phyloP scores from a whole-genome alignment of 352 stramenopile genomes.

The Thraustotheca clavata region DNA sequence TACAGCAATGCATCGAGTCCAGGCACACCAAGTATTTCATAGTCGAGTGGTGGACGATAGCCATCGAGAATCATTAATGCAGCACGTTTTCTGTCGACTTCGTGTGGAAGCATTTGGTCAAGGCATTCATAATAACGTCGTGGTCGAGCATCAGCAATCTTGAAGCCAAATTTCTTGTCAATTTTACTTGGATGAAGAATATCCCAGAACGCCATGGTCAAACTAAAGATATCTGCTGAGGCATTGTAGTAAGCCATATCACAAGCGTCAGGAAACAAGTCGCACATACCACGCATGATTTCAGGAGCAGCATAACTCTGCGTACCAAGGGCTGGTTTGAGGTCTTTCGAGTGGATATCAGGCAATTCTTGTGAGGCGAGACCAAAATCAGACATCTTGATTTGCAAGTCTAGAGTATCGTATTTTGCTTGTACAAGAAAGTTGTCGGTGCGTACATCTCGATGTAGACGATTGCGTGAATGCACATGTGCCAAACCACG shows the following conservation, averaged over 20 bases:
- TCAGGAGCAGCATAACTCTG: conserved; percentile 76
- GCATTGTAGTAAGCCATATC: conserved; percentile 50
- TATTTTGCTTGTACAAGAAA: conserved; percentile 35
- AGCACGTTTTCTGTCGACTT: neutral
- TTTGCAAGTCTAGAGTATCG: conserved; percentile 19
- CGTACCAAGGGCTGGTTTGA: conserved; percentile 35
- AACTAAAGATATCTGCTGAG: conserved; percentile 59
- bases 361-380: conserved; percentile 28
- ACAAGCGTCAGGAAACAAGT: conserved; percentile 17
- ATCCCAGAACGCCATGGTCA: conserved; percentile 74
- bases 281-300: conserved; percentile 42
- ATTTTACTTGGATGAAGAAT: conserved; percentile 34
- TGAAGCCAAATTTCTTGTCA: neutral
- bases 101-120: too few relatives aligned
- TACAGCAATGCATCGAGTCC: neutral
- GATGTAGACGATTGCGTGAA: conserved; percentile 36
- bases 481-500: conserved; percentile 39
- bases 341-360: conserved; percentile 49
- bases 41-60: neutral
- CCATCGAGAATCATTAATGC: neutral
- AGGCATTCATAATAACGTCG: too few relatives aligned
- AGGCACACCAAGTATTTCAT: neutral
- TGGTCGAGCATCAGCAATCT: neutral
- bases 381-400: conserved; percentile 47
- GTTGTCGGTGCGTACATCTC: conserved; percentile 38